Base-by-base conservation (phyloP, 2,329 filamentous ascomycete species). In the Verticillium dahliae region DNA sequence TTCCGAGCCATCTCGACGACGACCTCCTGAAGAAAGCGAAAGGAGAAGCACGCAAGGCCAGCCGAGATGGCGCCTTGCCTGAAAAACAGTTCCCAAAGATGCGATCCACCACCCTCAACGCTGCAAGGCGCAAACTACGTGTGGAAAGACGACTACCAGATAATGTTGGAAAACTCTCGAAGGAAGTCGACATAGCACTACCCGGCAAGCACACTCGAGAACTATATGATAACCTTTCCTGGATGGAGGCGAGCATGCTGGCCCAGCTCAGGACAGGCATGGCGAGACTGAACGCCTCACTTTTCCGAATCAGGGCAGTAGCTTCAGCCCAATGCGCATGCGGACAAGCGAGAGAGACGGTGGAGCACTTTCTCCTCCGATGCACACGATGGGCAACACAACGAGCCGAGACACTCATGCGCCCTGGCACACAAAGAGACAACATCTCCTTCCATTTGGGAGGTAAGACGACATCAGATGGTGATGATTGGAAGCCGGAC, bases 331-430 rank as follows among this genome's bases (percentile, higher is more conserved):
- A 62, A 58, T 66, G 58, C 54, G 60, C 57, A 22, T 64, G 60
- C 39, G 62, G 62, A 33, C 57, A 62, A 57, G 64, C 58, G 31
- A 67, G 61, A 70, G 67, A 71, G 59, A 71, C 63, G 35, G 66
- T 68, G n/a, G 64, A 70, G 55, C 64, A 70, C 65, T 69, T 71
- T 34, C 66, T 71, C 61, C 70, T 70, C 62, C 63, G 63, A 65
- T 71, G 62, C 61, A 65, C 33, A 60, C 67, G 68, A 61, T 72
- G 65, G 71, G 69, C 67, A 13, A 62, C 65, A 54, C 45, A 59
- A 11, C 37, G n/a, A 7, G 37, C 56, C n/a, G 34, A 39, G 56
- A 57, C 27, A 22, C 34, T 57, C 34, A 4, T 38, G 6, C 18
- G 15, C 15, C 33, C 35, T 27, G 56, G 22, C 34, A 57, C 56